Evolutionary conservation across 352 stramenopile genomes (phyloP), one percentile per base, ranked within the genome.

Genomic region (Aphanomyces stellatus): DNA sequence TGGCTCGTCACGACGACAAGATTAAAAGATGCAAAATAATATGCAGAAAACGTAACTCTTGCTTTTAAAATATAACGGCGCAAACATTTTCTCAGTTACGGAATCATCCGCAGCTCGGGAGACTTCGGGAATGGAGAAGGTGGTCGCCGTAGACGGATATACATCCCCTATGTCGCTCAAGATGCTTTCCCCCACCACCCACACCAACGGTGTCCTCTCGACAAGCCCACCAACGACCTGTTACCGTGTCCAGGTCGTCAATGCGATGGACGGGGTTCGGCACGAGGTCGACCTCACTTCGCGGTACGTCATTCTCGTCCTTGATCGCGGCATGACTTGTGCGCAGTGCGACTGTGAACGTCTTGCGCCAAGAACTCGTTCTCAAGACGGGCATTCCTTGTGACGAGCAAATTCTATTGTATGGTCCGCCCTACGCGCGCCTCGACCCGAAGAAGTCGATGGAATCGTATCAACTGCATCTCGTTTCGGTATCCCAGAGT

Each of bases 401-500:
- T 15, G 65, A 66, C 19, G 87, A 95, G 43, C 87, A 95, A 72
- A 95, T 95, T 71, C 51, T 95, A 42, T 70, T 95, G 3, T 77
- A 81, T 43, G 87, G 87, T 0, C 87, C 87, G 48, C 87, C 87
- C 15, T 95, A 88, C 51, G 76, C 81, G 19, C 80, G 83, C 0
- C 67, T 95, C 34, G 87, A 95, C 48, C 83, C 87, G 35, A 76
- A 78, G 25, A 86, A 85, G 35, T 62, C 81, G 15, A 62, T 95
- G 27, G 81, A 80, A 33, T 77, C 84, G 65, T 93, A 92, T 34
- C 79, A 79, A 46, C 59, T 93, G 4, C 80, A 55, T 24, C 25
- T 22, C 27, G n/a, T 81, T 59, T 62, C 71, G 42, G 79, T 88
- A 57, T 53, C 75, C 8, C n/a, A n/a, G n/a, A n/a, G n/a, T n/a